phyloP scores from a whole-genome alignment of 345 rosid species.

The Raphanus sativus region DNA sequence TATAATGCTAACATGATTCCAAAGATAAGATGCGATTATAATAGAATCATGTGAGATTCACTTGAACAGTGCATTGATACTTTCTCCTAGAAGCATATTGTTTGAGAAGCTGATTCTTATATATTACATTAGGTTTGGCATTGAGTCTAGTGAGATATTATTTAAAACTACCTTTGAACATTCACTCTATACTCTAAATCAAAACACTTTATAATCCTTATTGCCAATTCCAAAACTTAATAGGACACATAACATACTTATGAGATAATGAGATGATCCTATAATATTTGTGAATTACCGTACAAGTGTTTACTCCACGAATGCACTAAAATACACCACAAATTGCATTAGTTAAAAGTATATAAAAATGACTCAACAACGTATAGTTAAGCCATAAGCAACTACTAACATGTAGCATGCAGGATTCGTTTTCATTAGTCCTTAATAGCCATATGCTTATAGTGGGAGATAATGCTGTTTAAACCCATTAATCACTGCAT shows the following conservation, averaged over 20 bases:
- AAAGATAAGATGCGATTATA: neutral
- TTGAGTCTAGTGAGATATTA: neutral
- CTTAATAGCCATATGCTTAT: neutral
- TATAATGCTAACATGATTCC: neutral
- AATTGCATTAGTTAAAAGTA: neutral
- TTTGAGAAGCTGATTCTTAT: slow-evolving; percentile 14
- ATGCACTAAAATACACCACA: neutral
- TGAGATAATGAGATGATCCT: neutral
- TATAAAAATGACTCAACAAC: neutral
- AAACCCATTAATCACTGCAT: slow-evolving; percentile 36
- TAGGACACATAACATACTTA: neutral
- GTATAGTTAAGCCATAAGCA: neutral
- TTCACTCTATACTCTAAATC: neutral
- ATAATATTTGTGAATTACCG: neutral
- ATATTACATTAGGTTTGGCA: neutral
- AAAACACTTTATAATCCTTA: neutral
- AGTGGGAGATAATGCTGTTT: slow-evolving; percentile 29
- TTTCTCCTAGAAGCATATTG: neutral
- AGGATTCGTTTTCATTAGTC: neutral
- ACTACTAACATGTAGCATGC: neutral
- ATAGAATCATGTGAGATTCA: slow-evolving; percentile 9
- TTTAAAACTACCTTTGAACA: neutral
- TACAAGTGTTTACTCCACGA: neutral
- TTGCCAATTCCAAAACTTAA: neutral
- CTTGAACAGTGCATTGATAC: neutral